Conservation (phyloP, 345 rosid species). For the Lepidium didymum region DNA sequence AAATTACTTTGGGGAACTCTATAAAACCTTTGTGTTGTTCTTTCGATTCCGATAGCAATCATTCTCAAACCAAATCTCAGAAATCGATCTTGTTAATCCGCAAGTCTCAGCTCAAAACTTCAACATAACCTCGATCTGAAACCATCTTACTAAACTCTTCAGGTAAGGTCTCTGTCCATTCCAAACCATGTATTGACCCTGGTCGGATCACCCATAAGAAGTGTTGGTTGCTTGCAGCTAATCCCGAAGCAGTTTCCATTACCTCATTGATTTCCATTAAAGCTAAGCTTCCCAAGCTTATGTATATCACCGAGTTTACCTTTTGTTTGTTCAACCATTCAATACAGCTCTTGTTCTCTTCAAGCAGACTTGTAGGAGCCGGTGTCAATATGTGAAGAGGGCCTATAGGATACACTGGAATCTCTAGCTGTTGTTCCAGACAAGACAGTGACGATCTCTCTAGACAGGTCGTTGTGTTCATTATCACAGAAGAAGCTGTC, state of each 20-base stretch:
- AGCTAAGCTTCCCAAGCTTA: constrained; percentile 52
- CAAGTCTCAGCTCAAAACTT: too few relatives aligned
- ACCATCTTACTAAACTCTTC: constrained; percentile 20
- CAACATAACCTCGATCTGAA: constrained; percentile 3
- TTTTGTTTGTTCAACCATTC: constrained; percentile 37
- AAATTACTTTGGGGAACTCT: too few relatives aligned
- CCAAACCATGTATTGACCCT: constrained; percentile 16
- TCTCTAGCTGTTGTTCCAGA: neutral
- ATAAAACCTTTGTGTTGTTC: too few relatives aligned
- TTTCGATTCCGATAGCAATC: too few relatives aligned
- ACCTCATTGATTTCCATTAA: constrained; percentile 16
- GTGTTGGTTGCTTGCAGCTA: constrained; percentile 22
- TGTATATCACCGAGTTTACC: constrained; percentile 35
- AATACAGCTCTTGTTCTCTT: constrained; percentile 37
- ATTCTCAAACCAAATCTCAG: too few relatives aligned
- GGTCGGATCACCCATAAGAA: constrained; percentile 31
- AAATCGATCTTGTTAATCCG: too few relatives aligned
- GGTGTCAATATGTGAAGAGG: constrained; percentile 24
- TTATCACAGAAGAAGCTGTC: constrained; percentile 16
- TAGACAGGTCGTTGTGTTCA: constrained; percentile 21
- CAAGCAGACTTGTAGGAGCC: constrained; percentile 14
- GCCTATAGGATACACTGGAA: constrained; percentile 20
- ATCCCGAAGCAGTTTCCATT: constrained; percentile 21
- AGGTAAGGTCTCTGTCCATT: constrained; percentile 12
- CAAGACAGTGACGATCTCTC: constrained; percentile 10